phyloP scores from a whole-genome alignment of 2,329 filamentous ascomycete species.

The Penicillium sclerotigenum region DNA sequence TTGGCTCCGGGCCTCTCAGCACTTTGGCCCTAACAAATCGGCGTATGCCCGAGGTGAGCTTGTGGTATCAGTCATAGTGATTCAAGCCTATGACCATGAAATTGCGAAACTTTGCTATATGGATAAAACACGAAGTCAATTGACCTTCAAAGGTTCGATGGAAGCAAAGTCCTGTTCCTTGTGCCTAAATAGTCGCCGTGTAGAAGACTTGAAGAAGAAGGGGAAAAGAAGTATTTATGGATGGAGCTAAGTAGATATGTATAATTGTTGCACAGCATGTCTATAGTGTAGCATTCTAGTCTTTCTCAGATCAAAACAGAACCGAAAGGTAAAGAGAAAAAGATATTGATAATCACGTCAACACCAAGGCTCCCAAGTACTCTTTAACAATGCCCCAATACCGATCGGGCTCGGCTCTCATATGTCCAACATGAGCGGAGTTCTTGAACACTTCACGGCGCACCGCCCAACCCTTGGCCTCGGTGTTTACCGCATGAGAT shows the following conservation, averaged over 20 bases:
- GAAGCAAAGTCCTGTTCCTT: background rate
- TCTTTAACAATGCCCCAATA: conserved; percentile 40
- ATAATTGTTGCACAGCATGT: background rate
- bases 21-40: background rate
- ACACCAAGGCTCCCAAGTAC: conserved; percentile 17
- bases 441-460: conserved; percentile 36
- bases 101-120: conserved; percentile 1
- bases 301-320: background rate
- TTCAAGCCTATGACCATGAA: conserved; percentile 8
- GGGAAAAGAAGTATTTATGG: background rate
- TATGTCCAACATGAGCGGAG: conserved; percentile 41
- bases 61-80: conserved; percentile 16
- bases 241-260: background rate
- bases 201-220: background rate
- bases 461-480: conserved; percentile 33
- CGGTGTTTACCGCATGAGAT: conserved; percentile 35
- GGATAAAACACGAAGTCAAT: background rate
- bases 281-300: background rate
- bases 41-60: background rate
- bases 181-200: background rate
- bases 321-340: background rate
- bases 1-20: conserved; percentile 11
- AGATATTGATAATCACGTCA: background rate
- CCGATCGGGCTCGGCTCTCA: conserved; percentile 36
- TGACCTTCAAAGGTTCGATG: background rate